Evolutionary conservation across 371 early-diverging fungal genomes (phyloP), one percentile per base, ranked within the genome.

Genomic region (Phascolomyces articulosus): DNA sequence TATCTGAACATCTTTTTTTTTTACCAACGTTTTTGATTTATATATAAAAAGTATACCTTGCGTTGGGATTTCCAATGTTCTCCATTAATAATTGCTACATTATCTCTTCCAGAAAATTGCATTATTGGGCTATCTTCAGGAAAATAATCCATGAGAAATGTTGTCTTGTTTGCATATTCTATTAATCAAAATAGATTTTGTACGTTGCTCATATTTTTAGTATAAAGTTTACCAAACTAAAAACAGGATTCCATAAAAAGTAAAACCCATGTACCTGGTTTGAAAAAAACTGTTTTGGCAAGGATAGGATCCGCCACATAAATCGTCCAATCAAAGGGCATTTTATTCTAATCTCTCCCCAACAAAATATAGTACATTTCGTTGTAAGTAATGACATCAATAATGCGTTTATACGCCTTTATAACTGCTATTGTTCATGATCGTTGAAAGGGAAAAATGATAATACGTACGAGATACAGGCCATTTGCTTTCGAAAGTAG

Each of bases 1-100:
- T n/a, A n/a, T n/a, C n/a, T n/a, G n/a, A n/a, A n/a, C n/a, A n/a
- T n/a, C n/a, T n/a, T n/a, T n/a, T n/a, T n/a, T n/a, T n/a, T n/a
- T n/a, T n/a, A n/a, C n/a, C n/a, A n/a, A n/a, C n/a, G n/a, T n/a
- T n/a, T n/a, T n/a, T n/a, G n/a, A n/a, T n/a, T n/a, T n/a, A n/a
- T n/a, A n/a, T n/a, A n/a, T n/a, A n/a, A n/a, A n/a, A n/a, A n/a
- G n/a, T n/a, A n/a, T 64, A 75, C 75, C 64, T 65, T 73, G 31
- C 80, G 69, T 18, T 78, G 75, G 4, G 49, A 63, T 27, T 72
- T 80, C 80, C 80, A 80, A 4, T 44, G 55, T 3, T 77, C 58
- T 41, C 78, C 80, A 54, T 80, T 77, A 1, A 66, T 44, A 8
- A 75, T 51, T 7, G 69, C 72, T 1, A 80, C 58, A 29, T 72